These are phyloP conservation scores for Ogataea methylovora DNA, from an alignment of 805 yeast genomes.

Conservation along the genomic window DNA sequence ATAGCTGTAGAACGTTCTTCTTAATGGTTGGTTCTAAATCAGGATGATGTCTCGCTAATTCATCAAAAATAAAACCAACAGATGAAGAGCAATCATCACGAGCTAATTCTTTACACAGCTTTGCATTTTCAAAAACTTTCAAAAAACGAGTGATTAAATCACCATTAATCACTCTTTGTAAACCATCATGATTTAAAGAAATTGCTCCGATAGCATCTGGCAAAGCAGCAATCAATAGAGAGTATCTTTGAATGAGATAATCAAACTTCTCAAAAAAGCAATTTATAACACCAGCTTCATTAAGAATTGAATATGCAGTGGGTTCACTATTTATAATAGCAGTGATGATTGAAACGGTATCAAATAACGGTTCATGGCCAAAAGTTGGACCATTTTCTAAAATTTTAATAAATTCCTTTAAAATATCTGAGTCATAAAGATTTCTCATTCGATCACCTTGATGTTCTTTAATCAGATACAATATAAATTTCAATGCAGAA, in stretches of 20 bases:
- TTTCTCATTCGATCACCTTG: slow-evolving; percentile 81
- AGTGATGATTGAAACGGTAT: slow-evolving; percentile 56
- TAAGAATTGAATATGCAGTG: slow-evolving; percentile 72
- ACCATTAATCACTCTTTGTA: slow-evolving; percentile 42
- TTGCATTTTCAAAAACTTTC: slow-evolving; percentile 39
- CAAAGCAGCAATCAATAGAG: slow-evolving; percentile 50
- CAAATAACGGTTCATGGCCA: slow-evolving; percentile 58
- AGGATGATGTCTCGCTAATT: slow-evolving; percentile 77
- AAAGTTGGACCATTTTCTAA: slow-evolving; percentile 49
- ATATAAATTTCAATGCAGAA: slow-evolving; percentile 54
- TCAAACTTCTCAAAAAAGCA: slow-evolving; percentile 53
- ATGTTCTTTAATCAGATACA: slow-evolving; percentile 60
- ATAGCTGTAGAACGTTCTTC: slow-evolving; percentile 36
- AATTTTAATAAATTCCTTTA: slow-evolving; percentile 52
- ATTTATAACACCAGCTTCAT: slow-evolving; percentile 70
- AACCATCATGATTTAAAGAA: slow-evolving; percentile 68
- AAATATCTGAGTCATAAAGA: slow-evolving; percentile 76
- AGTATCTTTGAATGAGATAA: slow-evolving; percentile 45
- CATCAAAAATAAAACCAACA: slow-evolving; percentile 68
- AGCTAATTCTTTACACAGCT: slow-evolving; percentile 46
- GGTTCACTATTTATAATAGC: slow-evolving; percentile 85
- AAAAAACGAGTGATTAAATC: slow-evolving; percentile 36
- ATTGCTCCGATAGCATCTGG: slow-evolving; percentile 80
- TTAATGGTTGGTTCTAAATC: slow-evolving; percentile 54
- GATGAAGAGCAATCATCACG: slow-evolving; percentile 28